Conservation (phyloP, 768 basidiomycete species). For the Cystobasidium onofrii region DNA sequence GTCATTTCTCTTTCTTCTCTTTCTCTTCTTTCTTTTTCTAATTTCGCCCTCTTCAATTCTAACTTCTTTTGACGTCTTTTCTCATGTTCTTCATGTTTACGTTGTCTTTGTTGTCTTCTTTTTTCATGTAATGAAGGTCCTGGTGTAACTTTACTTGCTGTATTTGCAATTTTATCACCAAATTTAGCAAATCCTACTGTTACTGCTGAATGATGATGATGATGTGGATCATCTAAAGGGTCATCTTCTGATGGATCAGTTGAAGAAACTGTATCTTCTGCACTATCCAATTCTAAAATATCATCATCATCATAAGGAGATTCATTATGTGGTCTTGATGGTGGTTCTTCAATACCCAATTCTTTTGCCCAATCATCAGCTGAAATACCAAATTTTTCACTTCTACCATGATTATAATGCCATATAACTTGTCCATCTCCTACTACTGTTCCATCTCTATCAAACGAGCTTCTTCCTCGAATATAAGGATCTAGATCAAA, state of each 20-base stretch:
- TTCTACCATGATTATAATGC: slow-evolving; percentile 23
- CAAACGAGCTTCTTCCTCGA: slow-evolving; percentile 32
- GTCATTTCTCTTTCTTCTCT: background rate
- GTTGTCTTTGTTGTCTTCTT: background rate
- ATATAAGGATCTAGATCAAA: slow-evolving; percentile 23
- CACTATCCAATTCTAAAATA: background rate
- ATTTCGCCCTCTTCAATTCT: background rate
- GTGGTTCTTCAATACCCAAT: slow-evolving; percentile 16
- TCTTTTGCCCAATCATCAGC: slow-evolving; percentile 14
- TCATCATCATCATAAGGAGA: background rate
- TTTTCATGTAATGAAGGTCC: slow-evolving; percentile 16
- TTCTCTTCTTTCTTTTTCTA: slow-evolving; percentile 1
- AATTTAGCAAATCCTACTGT: slow-evolving; percentile 28
- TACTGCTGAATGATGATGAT: slow-evolving; percentile 26
- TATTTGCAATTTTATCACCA: slow-evolving; percentile 26
- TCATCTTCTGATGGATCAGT: slow-evolving; percentile 18
- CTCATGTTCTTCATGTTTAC: slow-evolving; percentile 20
- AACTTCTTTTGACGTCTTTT: slow-evolving; percentile 6
- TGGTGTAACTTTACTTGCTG: background rate
- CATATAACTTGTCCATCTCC: slow-evolving; percentile 30
- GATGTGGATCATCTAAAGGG: slow-evolving; percentile 25
- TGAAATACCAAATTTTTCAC: slow-evolving; percentile 19
- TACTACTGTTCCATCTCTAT: slow-evolving; percentile 35
- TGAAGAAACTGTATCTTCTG: slow-evolving; percentile 11
- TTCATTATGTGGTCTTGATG: slow-evolving; percentile 10